Conservation (phyloP, 2,329 filamentous ascomycete species). For the Aspergillus unguis region DNA sequence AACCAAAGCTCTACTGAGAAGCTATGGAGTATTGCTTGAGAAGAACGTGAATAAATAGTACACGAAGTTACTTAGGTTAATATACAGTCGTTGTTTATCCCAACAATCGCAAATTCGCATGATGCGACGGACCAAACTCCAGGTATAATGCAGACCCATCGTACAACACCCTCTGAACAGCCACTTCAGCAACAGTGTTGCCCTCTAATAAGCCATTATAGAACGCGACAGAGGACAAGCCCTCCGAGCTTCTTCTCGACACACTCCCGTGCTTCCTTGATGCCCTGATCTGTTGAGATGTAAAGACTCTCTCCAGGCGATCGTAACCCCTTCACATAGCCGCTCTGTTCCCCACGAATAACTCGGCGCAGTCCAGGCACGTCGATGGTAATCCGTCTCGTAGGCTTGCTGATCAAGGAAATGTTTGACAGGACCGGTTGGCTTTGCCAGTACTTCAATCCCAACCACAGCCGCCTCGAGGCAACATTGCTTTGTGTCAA, state of each 20-base stretch:
- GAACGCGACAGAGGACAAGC: constrained; percentile 68
- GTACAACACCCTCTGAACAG: constrained; percentile 16
- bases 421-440: constrained; percentile 71
- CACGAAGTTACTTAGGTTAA: constrained; percentile 32
- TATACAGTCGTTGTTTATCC: constrained; percentile 35
- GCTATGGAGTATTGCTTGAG: neutral
- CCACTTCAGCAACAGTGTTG: constrained; percentile 7
- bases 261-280: constrained; percentile 79
- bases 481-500: constrained; percentile 70
- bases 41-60: constrained; percentile 3
- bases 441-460: constrained; percentile 84
- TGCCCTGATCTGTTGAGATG: constrained; percentile 70
- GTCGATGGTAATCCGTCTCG: constrained; percentile 65
- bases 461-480: constrained; percentile 75
- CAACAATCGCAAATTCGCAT: constrained; percentile 31
- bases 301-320: constrained; percentile 79
- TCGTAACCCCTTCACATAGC: constrained; percentile 68
- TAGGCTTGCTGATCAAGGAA: constrained; percentile 68
- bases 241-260: constrained; percentile 79
- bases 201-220: constrained; percentile 13
- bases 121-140: constrained; percentile 40
- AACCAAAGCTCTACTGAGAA: neutral
- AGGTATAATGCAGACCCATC: constrained; percentile 34
- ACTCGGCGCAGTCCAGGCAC: constrained; percentile 62
- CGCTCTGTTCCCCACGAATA: constrained; percentile 63